These are phyloP conservation scores for Hypoxylon fuscum DNA, from an alignment of 495 filamentous ascomycete genomes.

Conservation along the genomic window DNA sequence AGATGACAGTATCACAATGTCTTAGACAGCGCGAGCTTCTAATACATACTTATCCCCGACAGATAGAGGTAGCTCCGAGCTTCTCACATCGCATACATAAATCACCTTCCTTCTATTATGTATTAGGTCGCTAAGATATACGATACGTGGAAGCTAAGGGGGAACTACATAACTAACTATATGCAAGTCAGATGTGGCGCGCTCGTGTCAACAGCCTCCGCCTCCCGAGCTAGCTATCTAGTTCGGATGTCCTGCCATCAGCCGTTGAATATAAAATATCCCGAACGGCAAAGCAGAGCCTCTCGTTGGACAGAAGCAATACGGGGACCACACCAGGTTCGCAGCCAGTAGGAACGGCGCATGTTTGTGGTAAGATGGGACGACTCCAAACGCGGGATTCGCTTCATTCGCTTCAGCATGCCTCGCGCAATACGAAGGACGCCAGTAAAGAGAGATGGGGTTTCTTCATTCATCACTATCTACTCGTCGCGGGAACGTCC, in stretches of 20 bases:
- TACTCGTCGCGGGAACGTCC: constrained; percentile 1
- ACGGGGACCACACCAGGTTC: constrained; percentile 19
- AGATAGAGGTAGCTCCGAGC: too few relatives aligned
- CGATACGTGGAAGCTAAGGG: too few relatives aligned
- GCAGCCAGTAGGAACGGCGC: constrained; percentile 14
- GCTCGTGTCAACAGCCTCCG: constrained; percentile 35
- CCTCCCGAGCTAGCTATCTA: constrained; percentile 21
- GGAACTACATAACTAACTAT: too few relatives aligned
- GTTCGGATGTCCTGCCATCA: constrained; percentile 35
- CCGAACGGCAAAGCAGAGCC: constrained; percentile 23
- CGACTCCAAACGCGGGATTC: constrained; percentile 3
- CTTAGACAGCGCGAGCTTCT: constrained; percentile 5
- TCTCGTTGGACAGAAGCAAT: constrained; percentile 34
- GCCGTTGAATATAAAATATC: constrained; percentile 34
- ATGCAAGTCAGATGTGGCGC: constrained; percentile 15
- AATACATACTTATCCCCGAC: too few relatives aligned
- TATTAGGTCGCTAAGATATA: too few relatives aligned
- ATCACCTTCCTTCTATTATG: too few relatives aligned
- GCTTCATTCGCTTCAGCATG: too few relatives aligned
- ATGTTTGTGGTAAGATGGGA: constrained; percentile 16
- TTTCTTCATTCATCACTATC: too few relatives aligned
- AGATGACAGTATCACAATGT: constrained; percentile 27
- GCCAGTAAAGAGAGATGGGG: too few relatives aligned
- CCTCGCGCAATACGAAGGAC: too few relatives aligned
- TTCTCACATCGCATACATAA: too few relatives aligned